Evolutionary conservation across 495 filamentous ascomycete genomes (phyloP), one percentile per base, ranked within the genome.

Genomic region (Entonaema liquescens): DNA sequence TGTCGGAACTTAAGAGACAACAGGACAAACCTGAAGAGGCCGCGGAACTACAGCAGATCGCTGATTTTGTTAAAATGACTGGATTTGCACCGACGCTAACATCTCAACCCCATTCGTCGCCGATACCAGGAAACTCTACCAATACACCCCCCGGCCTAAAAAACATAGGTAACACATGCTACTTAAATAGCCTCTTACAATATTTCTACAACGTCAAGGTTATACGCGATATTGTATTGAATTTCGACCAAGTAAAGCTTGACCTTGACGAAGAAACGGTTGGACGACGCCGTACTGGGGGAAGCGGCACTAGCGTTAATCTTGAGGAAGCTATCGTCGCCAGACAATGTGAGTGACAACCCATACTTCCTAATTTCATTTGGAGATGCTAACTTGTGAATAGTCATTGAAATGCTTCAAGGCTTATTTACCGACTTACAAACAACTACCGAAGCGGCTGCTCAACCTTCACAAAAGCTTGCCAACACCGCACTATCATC

Each of bases 111-210:
- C 57, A 52, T 19, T 47, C 61, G 3, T 59, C 52, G 9, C 54
- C 59, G 17, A 36, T 50, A n/a, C 21, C 62, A 36, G 29, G 53
- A 25, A 36, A 29, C 5, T 26, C 29, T 3, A 19, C 40, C 5
- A 49, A 44, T 17, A 64, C 68, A 6, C 75, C 75, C 0, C 75
- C 75, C 57, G 95, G 95, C 0, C 84, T 98, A 12, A 87, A 88
- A 44, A 99, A 98, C 69, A 95, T 98, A 67, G 93, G 95, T 44
- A 98, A 98, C 70, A 99, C 95, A 1, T 99, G 95, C 78, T 99
- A 99, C 72, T 86, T 99, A 40, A 98, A 98, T 80, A 98, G 95
- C 77, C 85, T 99, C 31, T 80, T 99, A 12, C 95, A 99, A 73
- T 98, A 96, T 73, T 94, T 96, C 76, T 98, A 95, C 76, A 93